These are phyloP conservation scores for Papiliotrema terrestris DNA, from an alignment of 1,284 basidiomycete species.

Conservation along the genomic window DNA sequence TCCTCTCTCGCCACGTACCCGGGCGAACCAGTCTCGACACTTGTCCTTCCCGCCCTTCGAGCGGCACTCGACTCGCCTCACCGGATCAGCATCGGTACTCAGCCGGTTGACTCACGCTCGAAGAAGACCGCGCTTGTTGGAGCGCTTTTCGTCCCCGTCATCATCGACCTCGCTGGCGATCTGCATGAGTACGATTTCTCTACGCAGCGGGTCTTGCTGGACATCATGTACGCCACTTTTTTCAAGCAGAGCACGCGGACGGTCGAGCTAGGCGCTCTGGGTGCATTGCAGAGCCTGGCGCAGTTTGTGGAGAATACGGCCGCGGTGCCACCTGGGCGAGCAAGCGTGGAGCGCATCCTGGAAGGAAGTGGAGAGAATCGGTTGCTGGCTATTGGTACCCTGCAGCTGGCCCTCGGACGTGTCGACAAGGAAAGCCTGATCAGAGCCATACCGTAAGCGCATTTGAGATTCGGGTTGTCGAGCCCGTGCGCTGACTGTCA, in stretches of 20 bases:
- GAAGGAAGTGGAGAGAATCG: conserved; percentile 27
- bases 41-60: conserved; percentile 34
- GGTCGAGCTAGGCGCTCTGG: conserved; percentile 30
- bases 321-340: too few relatives aligned
- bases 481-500: background rate
- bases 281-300: conserved; percentile 27
- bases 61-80: conserved; percentile 29
- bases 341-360: too few relatives aligned
- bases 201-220: conserved; percentile 31
- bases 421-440: conserved; percentile 27
- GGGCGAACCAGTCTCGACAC: conserved; percentile 15
- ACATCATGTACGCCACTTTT: conserved; percentile 35
- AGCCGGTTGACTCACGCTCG: conserved; percentile 10
- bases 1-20: conserved; percentile 26
- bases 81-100: conserved; percentile 15
- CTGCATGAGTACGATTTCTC: conserved; percentile 22
- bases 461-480: background rate
- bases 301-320: conserved; percentile 15
- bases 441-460: conserved; percentile 25
- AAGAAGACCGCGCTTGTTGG: conserved; percentile 32
- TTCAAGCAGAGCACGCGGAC: conserved; percentile 39
- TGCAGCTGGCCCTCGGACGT: conserved; percentile 28
- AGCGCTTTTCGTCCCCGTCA: conserved; percentile 31
- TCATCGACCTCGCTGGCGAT: conserved; percentile 30
- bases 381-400: conserved; percentile 27